Percentiles rank a stretch among this genome's conserved stretches.
These are phyloP conservation scores for Gymnopus androsaceus DNA, from an alignment of 1,284 basidiomycete species.

Conservation along the genomic window DNA sequence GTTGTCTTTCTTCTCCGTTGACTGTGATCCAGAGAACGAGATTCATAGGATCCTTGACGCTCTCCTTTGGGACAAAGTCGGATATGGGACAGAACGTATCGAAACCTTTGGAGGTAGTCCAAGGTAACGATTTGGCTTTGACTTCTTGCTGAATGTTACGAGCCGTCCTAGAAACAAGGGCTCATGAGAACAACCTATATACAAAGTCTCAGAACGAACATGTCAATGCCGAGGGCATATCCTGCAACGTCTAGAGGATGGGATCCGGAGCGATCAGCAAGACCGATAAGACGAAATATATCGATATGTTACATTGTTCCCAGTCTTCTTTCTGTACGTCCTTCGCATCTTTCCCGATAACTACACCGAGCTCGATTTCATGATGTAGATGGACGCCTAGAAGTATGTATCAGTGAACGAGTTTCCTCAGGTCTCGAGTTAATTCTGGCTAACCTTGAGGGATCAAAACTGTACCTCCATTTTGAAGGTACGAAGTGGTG, in stretches of 20 bases:
- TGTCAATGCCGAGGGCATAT: constrained; percentile 4
- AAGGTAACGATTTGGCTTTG: constrained; percentile 3
- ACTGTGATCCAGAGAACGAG: neutral
- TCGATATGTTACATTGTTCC: constrained; percentile 2
- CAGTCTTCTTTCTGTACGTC: neutral
- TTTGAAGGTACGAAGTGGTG: neutral
- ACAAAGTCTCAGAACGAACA: neutral
- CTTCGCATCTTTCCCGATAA: neutral
- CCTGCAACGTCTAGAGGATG: neutral
- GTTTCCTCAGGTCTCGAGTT: too few species aligned
- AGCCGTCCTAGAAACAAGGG: neutral
- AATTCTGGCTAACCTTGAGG: too few species aligned
- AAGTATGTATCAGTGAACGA: too few species aligned
- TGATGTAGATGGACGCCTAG: neutral
- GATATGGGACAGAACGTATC: constrained; percentile 7
- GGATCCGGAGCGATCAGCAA: neutral
- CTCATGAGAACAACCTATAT: neutral
- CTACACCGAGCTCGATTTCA: constrained; percentile 5
- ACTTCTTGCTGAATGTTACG: constrained; percentile 4
- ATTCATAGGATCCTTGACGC: neutral
- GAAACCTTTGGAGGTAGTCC: constrained; percentile 2
- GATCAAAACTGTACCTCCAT: constrained; percentile 2
- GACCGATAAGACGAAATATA: neutral
- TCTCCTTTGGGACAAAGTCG: neutral
- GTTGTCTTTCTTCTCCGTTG: neutral